Conservation (phyloP, 495 filamentous ascomycete species). For the Collariella sp. region DNA sequence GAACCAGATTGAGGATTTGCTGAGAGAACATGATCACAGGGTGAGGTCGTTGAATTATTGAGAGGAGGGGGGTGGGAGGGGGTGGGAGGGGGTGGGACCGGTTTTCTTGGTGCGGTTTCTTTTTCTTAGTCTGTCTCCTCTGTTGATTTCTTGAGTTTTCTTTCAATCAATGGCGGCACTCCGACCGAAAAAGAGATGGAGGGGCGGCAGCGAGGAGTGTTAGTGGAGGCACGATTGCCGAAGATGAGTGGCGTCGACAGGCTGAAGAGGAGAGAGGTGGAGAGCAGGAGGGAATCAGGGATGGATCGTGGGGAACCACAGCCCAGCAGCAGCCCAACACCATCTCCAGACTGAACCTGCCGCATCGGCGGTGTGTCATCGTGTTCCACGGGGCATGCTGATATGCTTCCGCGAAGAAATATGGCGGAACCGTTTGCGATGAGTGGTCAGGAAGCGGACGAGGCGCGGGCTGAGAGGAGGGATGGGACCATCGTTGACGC, state of each 20-base stretch:
- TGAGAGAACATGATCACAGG: slow-evolving; percentile 39
- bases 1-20: slow-evolving; percentile 52
- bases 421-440: neutral
- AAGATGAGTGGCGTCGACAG: neutral
- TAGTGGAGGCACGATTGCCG: neutral
- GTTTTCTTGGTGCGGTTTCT: neutral
- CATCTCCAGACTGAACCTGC: neutral
- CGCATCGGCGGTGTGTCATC: neutral
- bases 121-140: neutral
- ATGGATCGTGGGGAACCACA: too few relatives aligned
- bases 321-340: neutral
- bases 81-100: neutral
- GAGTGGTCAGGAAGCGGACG: neutral
- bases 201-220: neutral
- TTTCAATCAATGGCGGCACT: neutral
- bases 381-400: neutral
- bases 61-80: neutral
- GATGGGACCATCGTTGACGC: neutral
- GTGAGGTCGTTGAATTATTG: slow-evolving; percentile 12
- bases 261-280: neutral
- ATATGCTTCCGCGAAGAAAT: neutral
- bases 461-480: neutral
- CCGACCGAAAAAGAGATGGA: neutral
- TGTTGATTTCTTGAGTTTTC: neutral
- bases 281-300: neutral